Base-by-base conservation (phyloP, 257 asterid species). In the Penstemon newberryi region DNA sequence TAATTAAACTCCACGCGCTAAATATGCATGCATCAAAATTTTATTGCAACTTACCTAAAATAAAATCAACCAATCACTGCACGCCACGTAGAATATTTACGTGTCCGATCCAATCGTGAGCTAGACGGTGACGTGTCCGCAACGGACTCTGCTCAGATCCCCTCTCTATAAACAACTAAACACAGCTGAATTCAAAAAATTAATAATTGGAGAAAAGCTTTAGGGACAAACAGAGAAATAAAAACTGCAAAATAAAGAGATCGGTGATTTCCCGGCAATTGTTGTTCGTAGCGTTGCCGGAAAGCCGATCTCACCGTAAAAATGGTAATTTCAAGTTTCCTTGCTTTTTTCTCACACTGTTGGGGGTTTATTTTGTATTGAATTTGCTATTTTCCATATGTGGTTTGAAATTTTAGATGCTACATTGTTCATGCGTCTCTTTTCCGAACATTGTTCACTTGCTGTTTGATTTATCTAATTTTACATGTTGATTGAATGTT, bases 241-340 rank as follows among this genome's bases (percentile, higher is more conserved):
- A 39, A 8, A 12, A 49, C n/a, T 18, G 19, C 8, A 44, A 62
- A 49, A 33, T 15, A 47, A 18, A 57, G 70, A 61, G 73, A 69
- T 77, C 80, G 76, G 70, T 69, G 44, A 53, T 64, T 59, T 71
- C 75, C 76, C 78, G 73, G 77, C 68, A 46, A 18, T 59, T 61
- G 4, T 19, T 46, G 41, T 70, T 72, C 41, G 51, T 9, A 63
- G 44, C 68, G 25, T 66, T 8, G 3, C 51, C 25, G 33, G 71
- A 55, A 43, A 49, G 6, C 78, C 56, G 69, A 75, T 72, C 83
- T 83, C 81, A 60, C 72, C 33, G 70, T 60, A 15, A 73, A 38
- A 65, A 86, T 86, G 93, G 89, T 86, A 75, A 61, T 9, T 46
- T 25, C 33, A 25, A 25, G 33, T 25, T 25, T 25, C 13, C 7